A percentile compares a stretch with the other conserved stretches of the same genome.
Evolutionary conservation across 2,329 filamentous ascomycete genomes (phyloP).

Genomic region (Grosmannia serpens): DNA sequence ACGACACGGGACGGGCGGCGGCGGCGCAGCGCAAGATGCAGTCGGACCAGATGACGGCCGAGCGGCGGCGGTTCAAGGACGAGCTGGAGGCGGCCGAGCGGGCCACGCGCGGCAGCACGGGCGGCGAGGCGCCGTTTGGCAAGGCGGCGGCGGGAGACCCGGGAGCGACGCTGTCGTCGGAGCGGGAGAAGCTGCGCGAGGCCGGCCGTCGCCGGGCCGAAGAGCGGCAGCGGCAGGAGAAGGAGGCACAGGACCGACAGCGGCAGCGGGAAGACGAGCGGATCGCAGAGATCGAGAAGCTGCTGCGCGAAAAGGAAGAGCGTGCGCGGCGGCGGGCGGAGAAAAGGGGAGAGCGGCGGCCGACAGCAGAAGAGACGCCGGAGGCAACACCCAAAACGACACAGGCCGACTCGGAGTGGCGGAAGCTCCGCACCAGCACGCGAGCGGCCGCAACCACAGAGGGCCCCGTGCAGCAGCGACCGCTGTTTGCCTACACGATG

Average conservation of each 20-base stretch:
- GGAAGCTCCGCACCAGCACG: slow-evolving; percentile 5
- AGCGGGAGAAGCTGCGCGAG: slow-evolving; percentile 21
- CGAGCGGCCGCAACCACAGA: neutral
- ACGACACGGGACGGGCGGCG: slow-evolving; percentile 67
- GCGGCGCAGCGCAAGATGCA: slow-evolving; percentile 58
- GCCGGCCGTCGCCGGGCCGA: slow-evolving; percentile 25
- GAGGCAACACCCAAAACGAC: neutral
- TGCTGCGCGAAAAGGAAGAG: slow-evolving; percentile 29
- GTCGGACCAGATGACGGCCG: slow-evolving; percentile 60
- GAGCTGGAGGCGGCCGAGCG: slow-evolving; percentile 72
- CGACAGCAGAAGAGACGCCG: neutral
- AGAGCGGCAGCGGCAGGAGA: slow-evolving; percentile 28
- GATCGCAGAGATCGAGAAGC: slow-evolving; percentile 32
- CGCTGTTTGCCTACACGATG: slow-evolving; percentile 12
- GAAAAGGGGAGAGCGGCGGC: slow-evolving; percentile 21
- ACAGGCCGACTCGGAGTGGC: slow-evolving; percentile 8
- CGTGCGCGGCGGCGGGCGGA: slow-evolving; percentile 26
- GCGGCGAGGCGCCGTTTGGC: slow-evolving; percentile 1
- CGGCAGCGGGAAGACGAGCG: slow-evolving; percentile 27
- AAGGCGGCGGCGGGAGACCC: neutral
- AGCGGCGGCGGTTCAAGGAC: slow-evolving; percentile 67
- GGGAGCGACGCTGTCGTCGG: slow-evolving; percentile 10
- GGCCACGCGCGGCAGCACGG: slow-evolving; percentile 21
- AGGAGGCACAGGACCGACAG: slow-evolving; percentile 29
- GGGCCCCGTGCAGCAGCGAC: slow-evolving; percentile 6